Evolutionary conservation across 805 yeast species (phyloP).

Genomic region (Candida sphagnicola): DNA sequence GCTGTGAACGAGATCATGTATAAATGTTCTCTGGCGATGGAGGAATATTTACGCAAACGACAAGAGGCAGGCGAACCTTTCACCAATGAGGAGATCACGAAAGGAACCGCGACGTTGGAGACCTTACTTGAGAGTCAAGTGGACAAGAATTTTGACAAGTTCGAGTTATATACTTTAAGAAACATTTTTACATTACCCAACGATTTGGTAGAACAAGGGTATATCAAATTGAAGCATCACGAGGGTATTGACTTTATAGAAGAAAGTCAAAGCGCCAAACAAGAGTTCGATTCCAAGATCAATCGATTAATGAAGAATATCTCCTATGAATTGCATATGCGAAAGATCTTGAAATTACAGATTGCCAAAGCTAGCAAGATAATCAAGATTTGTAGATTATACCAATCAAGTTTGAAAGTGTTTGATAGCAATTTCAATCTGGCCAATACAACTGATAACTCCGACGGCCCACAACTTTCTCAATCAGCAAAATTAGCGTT

Average conservation of each 20-base stretch:
- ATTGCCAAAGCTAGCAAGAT: constrained; percentile 36
- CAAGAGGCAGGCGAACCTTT: constrained; percentile 13
- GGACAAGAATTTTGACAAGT: constrained; percentile 79
- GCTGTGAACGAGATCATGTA: constrained; percentile 82
- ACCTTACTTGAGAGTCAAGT: constrained; percentile 69
- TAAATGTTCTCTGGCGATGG: constrained; percentile 77
- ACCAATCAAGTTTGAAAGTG: constrained; percentile 25
- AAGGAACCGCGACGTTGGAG: constrained; percentile 81
- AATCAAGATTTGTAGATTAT: constrained; percentile 25
- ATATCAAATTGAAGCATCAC: constrained; percentile 67
- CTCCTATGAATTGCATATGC: constrained; percentile 39
- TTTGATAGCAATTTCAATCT: constrained; percentile 13
- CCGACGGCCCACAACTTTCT: constrained; percentile 13
- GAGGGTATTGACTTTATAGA: constrained; percentile 38
- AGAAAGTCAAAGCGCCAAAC: constrained; percentile 5
- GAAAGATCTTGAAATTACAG: constrained; percentile 38
- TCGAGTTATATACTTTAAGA: constrained; percentile 76
- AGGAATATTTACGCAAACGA: constrained; percentile 50
- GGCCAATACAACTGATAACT: constrained; percentile 7
- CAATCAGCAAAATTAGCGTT: constrained; percentile 21
- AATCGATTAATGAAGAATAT: constrained; percentile 34
- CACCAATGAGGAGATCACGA: constrained; percentile 49
- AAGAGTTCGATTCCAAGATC: constrained; percentile 25
- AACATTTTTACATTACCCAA: constrained; percentile 71
- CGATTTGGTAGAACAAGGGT: constrained; percentile 61